Evolutionary conservation across 148 eudicot species (phyloP), one percentile per base, ranked within the genome.

Genomic region (Vaccinium macrocarpon): DNA sequence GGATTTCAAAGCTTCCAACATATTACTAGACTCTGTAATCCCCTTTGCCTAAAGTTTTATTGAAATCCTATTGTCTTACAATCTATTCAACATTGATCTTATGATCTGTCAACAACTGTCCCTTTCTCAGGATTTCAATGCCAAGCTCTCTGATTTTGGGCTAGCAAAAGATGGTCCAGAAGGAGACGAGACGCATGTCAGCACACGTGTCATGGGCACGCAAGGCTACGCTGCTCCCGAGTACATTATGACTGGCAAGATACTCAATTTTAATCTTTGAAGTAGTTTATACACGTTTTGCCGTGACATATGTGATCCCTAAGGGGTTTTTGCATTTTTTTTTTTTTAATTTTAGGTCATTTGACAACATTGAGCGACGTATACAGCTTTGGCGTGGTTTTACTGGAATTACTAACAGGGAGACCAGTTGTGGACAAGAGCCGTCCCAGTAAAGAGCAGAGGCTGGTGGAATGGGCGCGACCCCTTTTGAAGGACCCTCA

Each of bases 1-100:
- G 19, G 98, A 94, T 87, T 92, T 94, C 76, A 94, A 95, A 88
- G 89, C 94, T 64, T 95, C 97, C 0, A 95, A 95, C 83, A 88
- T 95, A 76, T 84, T 95, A 16, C 81, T 95, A 77, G 93, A 87
- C 81, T 75, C 96, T 35, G 98, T 95, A 95, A 94, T 52, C 50
- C 85, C 78, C 49, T 59, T 62, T 68, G 64, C n/a, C 56, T 53
- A 18, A 0, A 29, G 14, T 32, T 25, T 53, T 32, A 79, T 15
- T 50, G 1, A 35, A 10, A 11, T 38, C 29, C 79, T 7, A 1
- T 6, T 42, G 27, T 8, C 25, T 77, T 51, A 25, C 29, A 19
- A 49, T 5, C 27, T 29, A 49, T 76, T 76, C 52, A 46, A 21
- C 18, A 48, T 13, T 49, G 52, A 49, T n/a, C 56, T 16, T 50